Evolutionary conservation across 495 filamentous ascomycete species (phyloP).

Genomic region (Hyaloscypha hepaticicola): DNA sequence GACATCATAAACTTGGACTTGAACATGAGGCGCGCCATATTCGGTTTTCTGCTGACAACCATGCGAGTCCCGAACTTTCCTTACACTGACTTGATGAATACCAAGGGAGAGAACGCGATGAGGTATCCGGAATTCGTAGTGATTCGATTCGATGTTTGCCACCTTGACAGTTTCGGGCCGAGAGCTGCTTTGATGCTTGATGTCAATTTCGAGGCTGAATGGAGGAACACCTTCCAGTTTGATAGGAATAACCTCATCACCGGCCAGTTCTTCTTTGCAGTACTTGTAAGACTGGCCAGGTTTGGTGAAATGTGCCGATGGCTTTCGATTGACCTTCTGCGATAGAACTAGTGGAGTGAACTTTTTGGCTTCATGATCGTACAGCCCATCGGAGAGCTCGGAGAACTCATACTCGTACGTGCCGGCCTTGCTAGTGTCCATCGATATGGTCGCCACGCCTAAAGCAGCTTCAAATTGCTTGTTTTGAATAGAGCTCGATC

Average conservation of each 20-base stretch:
- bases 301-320: conserved; percentile 74
- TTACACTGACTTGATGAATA: conserved; percentile 80
- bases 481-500: conserved; percentile 55
- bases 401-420: conserved; percentile 83
- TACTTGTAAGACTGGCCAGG: conserved; percentile 95
- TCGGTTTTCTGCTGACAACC: conserved; percentile 77
- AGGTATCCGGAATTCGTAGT: conserved; percentile 79
- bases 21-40: conserved; percentile 66
- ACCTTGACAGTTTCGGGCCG: conserved; percentile 78
- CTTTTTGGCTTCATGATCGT: conserved; percentile 65
- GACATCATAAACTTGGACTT: conserved; percentile 86
- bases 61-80: conserved; percentile 80
- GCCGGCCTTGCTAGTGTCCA: conserved; percentile 82
- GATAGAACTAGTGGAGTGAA: conserved; percentile 66
- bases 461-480: conserved; percentile 72
- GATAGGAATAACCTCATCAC: conserved; percentile 83
- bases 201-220: conserved; percentile 84
- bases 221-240: conserved; percentile 79
- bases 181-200: conserved; percentile 82
- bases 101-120: conserved; percentile 78
- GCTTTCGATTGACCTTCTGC: conserved; percentile 79
- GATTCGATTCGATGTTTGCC: conserved; percentile 68
- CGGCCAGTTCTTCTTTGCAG: conserved; percentile 78
- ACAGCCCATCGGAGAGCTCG: conserved; percentile 75
- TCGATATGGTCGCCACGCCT: conserved; percentile 67